Evolutionary conservation across 345 rosid species (phyloP).

Genomic region (Populus nigra): DNA sequence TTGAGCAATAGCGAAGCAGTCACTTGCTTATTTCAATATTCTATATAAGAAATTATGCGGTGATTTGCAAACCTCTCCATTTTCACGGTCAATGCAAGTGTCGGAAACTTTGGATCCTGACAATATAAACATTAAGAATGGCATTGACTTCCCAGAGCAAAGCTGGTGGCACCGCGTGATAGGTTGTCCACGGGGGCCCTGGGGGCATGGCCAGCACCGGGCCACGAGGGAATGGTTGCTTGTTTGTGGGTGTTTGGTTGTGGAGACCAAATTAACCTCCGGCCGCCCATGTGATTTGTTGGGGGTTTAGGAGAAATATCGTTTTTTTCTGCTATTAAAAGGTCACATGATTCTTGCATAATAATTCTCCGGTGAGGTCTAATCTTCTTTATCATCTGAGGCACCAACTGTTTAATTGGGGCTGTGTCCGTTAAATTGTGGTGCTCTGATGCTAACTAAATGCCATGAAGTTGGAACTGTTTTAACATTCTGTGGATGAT

Average conservation of each 20-base stretch:
- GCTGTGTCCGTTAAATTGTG: too few species aligned
- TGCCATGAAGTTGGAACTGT: too few species aligned
- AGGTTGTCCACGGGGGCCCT: constrained; percentile 20
- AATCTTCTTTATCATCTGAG: not conserved
- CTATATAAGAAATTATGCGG: not conserved
- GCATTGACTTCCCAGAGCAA: constrained; percentile 2
- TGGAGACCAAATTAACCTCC: not conserved
- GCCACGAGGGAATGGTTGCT: not conserved
- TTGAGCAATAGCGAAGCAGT: not conserved
- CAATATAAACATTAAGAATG: not conserved
- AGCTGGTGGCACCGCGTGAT: constrained; percentile 23
- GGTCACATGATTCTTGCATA: not conserved
- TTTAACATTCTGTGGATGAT: too few species aligned
- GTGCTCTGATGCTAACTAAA: too few species aligned
- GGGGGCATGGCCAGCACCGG: not conserved
- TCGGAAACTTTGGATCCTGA: not conserved
- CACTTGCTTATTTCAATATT: not conserved
- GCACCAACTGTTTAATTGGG: not conserved
- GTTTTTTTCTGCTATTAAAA: not conserved
- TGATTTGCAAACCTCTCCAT: not conserved
- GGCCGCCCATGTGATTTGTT: constrained; percentile 17
- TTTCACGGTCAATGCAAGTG: not conserved
- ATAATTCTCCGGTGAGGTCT: not conserved
- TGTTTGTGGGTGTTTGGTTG: not conserved
- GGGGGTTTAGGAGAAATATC: not conserved